Evolutionary conservation across 1,284 basidiomycete species (phyloP).

Genomic region (Puccinia coronata): DNA sequence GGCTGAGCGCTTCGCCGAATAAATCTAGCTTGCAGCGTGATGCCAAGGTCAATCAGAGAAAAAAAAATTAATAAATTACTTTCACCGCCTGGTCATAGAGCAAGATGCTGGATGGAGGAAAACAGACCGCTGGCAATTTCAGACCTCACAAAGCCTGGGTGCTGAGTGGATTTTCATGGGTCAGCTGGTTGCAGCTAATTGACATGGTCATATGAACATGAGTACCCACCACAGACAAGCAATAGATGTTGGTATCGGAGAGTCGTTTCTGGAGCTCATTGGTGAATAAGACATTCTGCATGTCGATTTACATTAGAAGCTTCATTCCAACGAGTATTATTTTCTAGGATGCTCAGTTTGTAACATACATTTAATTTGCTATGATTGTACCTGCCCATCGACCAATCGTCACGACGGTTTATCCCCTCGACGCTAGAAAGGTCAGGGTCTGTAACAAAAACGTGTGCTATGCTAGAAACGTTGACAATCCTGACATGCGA

Average conservation of each 20-base stretch:
- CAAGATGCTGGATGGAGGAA: no score
- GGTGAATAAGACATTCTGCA: slow-evolving; percentile 36
- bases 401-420: neutral
- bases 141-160: slow-evolving; percentile 27
- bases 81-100: no score
- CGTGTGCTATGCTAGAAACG: slow-evolving; percentile 10
- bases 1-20: no score
- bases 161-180: neutral
- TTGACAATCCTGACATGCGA: slow-evolving; percentile 38
- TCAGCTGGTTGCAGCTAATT: neutral
- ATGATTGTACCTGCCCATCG: slow-evolving; percentile 11
- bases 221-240: slow-evolving; percentile 22
- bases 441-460: neutral
- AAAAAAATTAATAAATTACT: no score
- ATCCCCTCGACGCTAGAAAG: slow-evolving; percentile 15
- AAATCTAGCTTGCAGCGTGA: no score
- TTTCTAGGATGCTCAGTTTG: no score
- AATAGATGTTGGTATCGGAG: slow-evolving; percentile 12
- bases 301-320: no score
- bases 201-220: no score
- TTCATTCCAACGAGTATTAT: neutral
- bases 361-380: slow-evolving; percentile 26
- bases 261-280: slow-evolving; percentile 36
- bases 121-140: slow-evolving; percentile 11
- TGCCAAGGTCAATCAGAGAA: no score